Evolutionary conservation across 1,284 basidiomycete species (phyloP).

Genomic region (Trichosporon sp.): DNA sequence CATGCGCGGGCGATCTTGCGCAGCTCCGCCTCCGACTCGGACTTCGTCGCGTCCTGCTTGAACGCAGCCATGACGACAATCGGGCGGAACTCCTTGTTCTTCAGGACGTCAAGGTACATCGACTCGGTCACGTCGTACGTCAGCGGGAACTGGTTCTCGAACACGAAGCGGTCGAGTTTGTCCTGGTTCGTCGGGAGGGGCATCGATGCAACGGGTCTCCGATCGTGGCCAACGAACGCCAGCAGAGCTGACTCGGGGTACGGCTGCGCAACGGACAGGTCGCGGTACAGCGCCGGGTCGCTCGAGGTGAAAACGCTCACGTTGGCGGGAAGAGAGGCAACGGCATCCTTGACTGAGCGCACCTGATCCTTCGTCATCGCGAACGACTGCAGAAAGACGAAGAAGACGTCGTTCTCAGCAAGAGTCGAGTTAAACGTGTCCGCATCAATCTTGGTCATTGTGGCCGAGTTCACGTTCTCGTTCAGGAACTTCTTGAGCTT

Average conservation of each 20-base stretch:
- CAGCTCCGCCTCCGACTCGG: conserved; percentile 55
- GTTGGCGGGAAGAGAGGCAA: conserved; percentile 67
- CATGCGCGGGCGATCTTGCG: conserved; percentile 67
- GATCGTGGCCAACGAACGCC: conserved; percentile 69
- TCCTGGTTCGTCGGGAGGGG: conserved; percentile 42
- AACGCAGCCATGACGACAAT: conserved; percentile 71
- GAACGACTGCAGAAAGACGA: conserved; percentile 69
- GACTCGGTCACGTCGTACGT: conserved; percentile 70
- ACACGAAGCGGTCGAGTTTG: conserved; percentile 62
- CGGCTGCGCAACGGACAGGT: conserved; percentile 61
- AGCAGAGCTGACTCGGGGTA: conserved; percentile 64
- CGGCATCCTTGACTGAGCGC: conserved; percentile 58
- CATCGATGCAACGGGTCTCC: conserved; percentile 45
- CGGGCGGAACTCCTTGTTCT: conserved; percentile 64
- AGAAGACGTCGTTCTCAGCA: conserved; percentile 66
- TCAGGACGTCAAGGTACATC: conserved; percentile 80
- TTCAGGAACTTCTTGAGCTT: conserved; percentile 68
- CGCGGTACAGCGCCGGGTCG: conserved; percentile 60
- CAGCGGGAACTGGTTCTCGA: conserved; percentile 69
- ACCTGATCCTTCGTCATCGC: conserved; percentile 54
- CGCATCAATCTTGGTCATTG: conserved; percentile 59
- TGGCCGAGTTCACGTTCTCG: conserved; percentile 56
- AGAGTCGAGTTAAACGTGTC: conserved; percentile 61
- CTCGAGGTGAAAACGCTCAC: conserved; percentile 65
- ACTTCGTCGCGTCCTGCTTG: conserved; percentile 46